Evolutionary conservation across 768 basidiomycete species (phyloP), one percentile per base, ranked within the genome.

Genomic region (Fibroporia radiculosa): DNA sequence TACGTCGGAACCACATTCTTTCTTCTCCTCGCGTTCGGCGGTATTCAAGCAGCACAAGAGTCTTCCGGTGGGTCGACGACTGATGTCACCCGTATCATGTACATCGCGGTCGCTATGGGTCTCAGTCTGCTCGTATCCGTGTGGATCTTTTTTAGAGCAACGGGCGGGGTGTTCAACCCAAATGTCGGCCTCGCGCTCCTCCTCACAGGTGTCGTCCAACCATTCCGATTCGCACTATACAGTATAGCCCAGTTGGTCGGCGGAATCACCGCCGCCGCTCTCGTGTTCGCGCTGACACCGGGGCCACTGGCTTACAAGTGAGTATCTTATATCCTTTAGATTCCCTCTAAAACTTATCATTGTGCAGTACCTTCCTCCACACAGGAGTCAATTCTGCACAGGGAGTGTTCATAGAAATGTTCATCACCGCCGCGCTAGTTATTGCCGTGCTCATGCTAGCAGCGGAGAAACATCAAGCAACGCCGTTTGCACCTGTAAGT

Each of bases 391-490:
- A 71, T 60, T 48, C 59, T 3, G 69, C 76, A 0, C 78, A 84
- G 58, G 80, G 68, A 10, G 71, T 82, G 14, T 84, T 83, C 59
- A 81, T 84, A 48, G 82, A 84, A 58, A 78, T 82, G 73, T 83
- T 84, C 60, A 72, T 77, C 51, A 83, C 81, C 12, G 66, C 74
- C 11, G 66, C 69, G 13, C 66, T 84, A 31, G 73, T 77, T 33
- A 60, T 82, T 12, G 66, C 82, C 5, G 78, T 83, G n/a, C 72
- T 84, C 49, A 83, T 84, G 80, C 59, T 84, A 20, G 82, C 83
- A 3, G 78, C 77, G 13, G 83, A 84, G 61, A 84, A 84, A 61
- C 82, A 82, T 52, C 63, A 67, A 22, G 67, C 69, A 2, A 84
- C 81, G 1, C 77, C 82, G 0, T 80, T 83, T 53, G 81, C 81